Percentiles rank a stretch among this genome's conserved stretches.
Conservation (phyloP, 352 stramenopile species). For the Aphanomyces astaci region DNA sequence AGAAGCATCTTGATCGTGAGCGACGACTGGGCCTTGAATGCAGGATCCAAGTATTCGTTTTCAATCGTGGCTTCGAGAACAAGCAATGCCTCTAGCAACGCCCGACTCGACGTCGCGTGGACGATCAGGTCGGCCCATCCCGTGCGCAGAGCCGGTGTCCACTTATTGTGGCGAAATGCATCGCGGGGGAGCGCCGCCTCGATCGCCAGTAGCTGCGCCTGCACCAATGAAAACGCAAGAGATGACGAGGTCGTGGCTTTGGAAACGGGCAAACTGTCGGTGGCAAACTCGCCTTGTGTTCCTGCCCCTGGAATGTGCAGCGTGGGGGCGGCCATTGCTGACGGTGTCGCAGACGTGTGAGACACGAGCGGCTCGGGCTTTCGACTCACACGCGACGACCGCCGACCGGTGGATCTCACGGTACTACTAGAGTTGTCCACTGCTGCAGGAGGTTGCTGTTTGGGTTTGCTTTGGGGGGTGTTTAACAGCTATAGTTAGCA, state of each 20-base stretch:
- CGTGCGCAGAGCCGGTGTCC: conserved; percentile 49
- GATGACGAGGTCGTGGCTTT: conserved; percentile 14
- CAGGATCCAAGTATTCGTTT: conserved; percentile 62
- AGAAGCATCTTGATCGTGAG: conserved; percentile 54
- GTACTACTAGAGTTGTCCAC: too few relatives aligned
- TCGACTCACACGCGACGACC: conserved; percentile 15
- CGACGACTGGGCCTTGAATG: conserved; percentile 61
- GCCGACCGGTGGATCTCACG: too few relatives aligned
- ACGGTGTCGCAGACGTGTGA: not conserved
- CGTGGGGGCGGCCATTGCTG: not conserved
- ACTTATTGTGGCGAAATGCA: conserved; percentile 66
- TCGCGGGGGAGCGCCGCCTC: conserved; percentile 71
- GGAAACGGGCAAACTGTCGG: not conserved
- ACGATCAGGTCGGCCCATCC: conserved; percentile 74
- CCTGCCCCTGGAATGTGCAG: conserved; percentile 10
- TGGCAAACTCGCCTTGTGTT: conserved; percentile 16
- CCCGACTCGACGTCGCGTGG: conserved; percentile 37
- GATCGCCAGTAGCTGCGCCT: conserved; percentile 57
- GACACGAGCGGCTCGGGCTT: conserved; percentile 1
- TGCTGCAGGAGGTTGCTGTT: too few relatives aligned
- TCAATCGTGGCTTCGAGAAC: conserved; percentile 70
- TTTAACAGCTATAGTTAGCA: too few relatives aligned
- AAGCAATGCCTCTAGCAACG: conserved; percentile 57
- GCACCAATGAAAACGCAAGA: conserved; percentile 41
- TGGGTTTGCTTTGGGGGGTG: too few relatives aligned